Base-by-base conservation (phyloP, 2,329 filamentous ascomycete species). In the Herpotrichia juniperi region DNA sequence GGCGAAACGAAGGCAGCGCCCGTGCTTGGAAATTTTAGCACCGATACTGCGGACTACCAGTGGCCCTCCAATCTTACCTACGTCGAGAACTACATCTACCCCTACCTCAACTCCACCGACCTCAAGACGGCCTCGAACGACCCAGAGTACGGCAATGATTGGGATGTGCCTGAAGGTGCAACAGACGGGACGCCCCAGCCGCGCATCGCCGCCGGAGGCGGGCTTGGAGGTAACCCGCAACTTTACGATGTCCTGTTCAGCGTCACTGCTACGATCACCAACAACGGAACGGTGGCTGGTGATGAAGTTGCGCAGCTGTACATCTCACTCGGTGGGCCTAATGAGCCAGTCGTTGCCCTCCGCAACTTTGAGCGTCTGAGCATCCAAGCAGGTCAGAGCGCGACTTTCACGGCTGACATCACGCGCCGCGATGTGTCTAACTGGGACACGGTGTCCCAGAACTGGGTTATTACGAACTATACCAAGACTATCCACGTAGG, bases 341-440 rank as follows among this genome's bases (percentile, higher is more conserved):
- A 87, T 31, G 89, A 97, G 66, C 81, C 85, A 8, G 78, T 78
- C 50, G 76, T 83, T 35, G 81, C 83, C 2, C 85, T 97, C 12
- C 87, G 93, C 55, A 87, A 87, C 39, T 97, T 97, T 66, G 90
- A 96, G 52, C 85, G 91, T 42, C 74, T 96, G 52, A 81, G 79
- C 44, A 86, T 97, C 57, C 79, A 83, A 3, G 82, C 90, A 0
- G 91, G 90, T n/a, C 72, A 85, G 72, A 85, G 81, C 46, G 80
- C 78, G 3, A 83, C 80, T 1, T 96, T 94, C 78, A 79, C 73
- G 1, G 86, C 84, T 0, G 82, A 86, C 14, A 74, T 97, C 49
- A 92, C 87, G 5, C 83, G 93, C 32, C 86, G 91, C 50, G 93
- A 97, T 67, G 62, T 97, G 50, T 91, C 88, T 70, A 94, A 92